Base-by-base conservation (phyloP, 129 eudicot genomes). In the Chrysanthemum makinoi region DNA sequence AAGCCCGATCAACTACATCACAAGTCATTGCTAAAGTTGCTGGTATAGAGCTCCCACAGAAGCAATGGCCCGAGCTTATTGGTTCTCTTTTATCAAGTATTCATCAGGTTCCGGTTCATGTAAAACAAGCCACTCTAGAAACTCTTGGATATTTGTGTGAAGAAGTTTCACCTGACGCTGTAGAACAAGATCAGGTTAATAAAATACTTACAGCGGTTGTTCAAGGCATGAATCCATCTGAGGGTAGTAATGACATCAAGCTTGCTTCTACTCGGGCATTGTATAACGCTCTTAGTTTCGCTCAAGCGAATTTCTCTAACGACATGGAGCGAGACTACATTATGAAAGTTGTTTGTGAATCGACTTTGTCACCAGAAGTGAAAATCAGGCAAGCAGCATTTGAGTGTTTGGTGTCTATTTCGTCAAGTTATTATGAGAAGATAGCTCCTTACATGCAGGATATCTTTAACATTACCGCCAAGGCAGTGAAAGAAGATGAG, bases 271-370 rank as follows among this genome's bases (percentile, higher is more conserved):
- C 56, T 2, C 56, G 56, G 15, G 56, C 56, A 51, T 51, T 51
- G 56, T 51, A 51, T 51, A 51, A 51, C 2, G 56, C 56, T 14
- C 56, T 51, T 51, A 51, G 56, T 51, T 51, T 51, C 6, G 56
- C 56, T 11, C 56, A 51, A n/a, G 56, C 56, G 17, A 51, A 51
- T 51, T 51, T 51, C 56, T 51, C 56, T 13, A 51, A 51, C 17
- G 56, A 51, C 6, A 51, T 51, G 56, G 56, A 51, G 17, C 56
- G 56, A 51, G 56, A 51, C 6, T 51, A 51, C 46, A 93, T 93
- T 44, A 93, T 93, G 98, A 89, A 88, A 75, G 96, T 93, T 73
- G 98, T 93, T 65, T 93, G 98, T 80, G 96, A 93, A 82, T 87
- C 96, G 8, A 93, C 90, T 3, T 76, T 87, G 54, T 89, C 90